phyloP scores from a whole-genome alignment of 163 green algal species.

The Scenedesmus sp. region DNA sequence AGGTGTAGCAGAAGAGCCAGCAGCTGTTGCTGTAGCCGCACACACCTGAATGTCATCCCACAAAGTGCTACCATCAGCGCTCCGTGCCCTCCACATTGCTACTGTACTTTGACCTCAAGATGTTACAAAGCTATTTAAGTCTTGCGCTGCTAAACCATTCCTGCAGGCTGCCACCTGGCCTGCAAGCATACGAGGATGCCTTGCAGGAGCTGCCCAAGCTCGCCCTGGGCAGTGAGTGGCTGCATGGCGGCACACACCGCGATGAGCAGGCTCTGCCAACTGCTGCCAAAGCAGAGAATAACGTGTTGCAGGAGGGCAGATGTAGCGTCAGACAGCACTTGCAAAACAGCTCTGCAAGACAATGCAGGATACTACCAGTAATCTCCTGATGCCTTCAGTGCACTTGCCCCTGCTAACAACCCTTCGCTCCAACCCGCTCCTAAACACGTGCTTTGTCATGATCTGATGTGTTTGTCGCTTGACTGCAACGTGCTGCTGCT shows the following conservation, averaged over 20 bases:
- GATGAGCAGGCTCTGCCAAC: not conserved
- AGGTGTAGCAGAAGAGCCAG: not conserved
- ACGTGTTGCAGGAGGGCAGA: not conserved
- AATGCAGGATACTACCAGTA: not conserved
- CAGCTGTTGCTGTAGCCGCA: not conserved
- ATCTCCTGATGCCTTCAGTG: not conserved
- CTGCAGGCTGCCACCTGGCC: conserved; percentile 25
- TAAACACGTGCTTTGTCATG: not conserved
- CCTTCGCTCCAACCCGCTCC: not conserved
- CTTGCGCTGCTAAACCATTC: not conserved
- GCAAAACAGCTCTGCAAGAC: not conserved
- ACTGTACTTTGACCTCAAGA: too few relatives aligned
- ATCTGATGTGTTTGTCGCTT: not conserved
- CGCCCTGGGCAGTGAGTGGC: conserved; percentile 27
- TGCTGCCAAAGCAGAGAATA: not conserved
- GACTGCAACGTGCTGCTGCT: not conserved
- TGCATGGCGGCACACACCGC: too few relatives aligned
- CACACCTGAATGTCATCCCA: not conserved
- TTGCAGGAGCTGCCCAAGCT: conserved; percentile 22
- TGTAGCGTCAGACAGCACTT: not conserved
- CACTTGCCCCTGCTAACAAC: not conserved
- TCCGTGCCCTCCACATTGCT: not conserved
- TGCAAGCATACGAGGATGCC: conserved; percentile 28
- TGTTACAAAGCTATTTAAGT: not conserved
- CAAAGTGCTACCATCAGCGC: not conserved